Evolutionary conservation across 2,329 filamentous ascomycete species (phyloP), one percentile per base, ranked within the genome.

Genomic region (Colletotrichum chrysophilum): DNA sequence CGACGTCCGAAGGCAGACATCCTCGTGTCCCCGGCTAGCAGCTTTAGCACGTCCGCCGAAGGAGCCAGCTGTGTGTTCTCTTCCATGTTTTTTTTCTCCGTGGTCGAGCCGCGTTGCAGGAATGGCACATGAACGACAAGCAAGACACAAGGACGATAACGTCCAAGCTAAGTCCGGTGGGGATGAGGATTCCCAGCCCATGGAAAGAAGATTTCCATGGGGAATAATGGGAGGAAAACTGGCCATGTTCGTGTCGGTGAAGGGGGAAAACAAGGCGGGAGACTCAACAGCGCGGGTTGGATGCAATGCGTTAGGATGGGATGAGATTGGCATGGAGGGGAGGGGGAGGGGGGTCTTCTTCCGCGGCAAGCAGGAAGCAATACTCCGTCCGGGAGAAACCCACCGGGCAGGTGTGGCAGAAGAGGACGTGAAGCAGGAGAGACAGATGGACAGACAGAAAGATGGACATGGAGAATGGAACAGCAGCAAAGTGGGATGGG

Each of bases 161-260:
- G 26, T 14, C 6, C 24, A 34, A 24, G 55, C 55, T 52, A 60
- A 61, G n/a, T 7, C 30, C 7, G 28, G 32, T 43, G 55, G 66
- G 48, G 52, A 48, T 38, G 14, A n/a, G 52, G 10, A 32, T 60
- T 43, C 52, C 1, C 38, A 21, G n/a, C n/a, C 52, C 66, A 43
- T 68, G 66, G 66, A 2, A 28, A 21, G 36, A 69, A 61, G 24
- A 21, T 28, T 36, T 30, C 28, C 34, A 62, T 28, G 48, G 52
- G 52, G 24, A n/a, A 13, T 8, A 34, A 61, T n/a, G 43, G 43
- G 3, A 48, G 10, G 43, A 56, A 69, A 69, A 28, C 30, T 68
- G 67, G 56, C n/a, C 56, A 70, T 48, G 34, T 62, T 70, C 36
- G 26, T 70, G 67, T 70, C 67, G 67, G 67, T 52, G 67, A 70